Evolutionary conservation across 2,329 filamentous ascomycete genomes (phyloP), one percentile per base, ranked within the genome.

Genomic region (Aspergillus ochraceus): DNA sequence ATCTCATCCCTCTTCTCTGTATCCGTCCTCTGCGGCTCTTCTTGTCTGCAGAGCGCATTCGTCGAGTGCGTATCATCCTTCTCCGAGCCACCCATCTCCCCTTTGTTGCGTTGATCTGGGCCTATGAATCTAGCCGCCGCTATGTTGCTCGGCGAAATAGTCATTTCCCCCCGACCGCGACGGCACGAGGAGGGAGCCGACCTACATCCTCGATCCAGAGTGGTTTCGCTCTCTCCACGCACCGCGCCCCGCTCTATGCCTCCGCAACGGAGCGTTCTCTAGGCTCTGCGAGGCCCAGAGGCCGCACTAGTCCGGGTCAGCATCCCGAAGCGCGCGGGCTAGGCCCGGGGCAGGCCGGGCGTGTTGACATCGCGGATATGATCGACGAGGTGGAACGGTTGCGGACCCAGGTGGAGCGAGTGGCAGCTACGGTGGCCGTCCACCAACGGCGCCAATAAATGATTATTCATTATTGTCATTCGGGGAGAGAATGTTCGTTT

Each of bases 1-100:
- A 88, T 67, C 77, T 88, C 53, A 81, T 88, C 55, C 82, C 85
- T 20, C 76, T 87, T 46, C 70, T 85, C 26, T 75, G 77, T 64
- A 78, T 87, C 60, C 82, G 85, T 54, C 85, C 85, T 29, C 75
- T 88, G 65, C 78, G 85, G 68, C 77, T 87, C 55, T 74, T 85
- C 54, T 62, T 87, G 45, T 79, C 84, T n/a, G 79, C 83, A 49
- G 83, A 83, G 63, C 73, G 77, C 57, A 76, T 86, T 58, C 80
- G 85, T 54, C 79, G 78, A 32, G 79, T 83, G 58, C 82, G 85
- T 51, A 87, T 88, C 60, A 69, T 86, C 47, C 71, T 87, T 50
- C 80, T 88, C 60, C 85, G 84, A 70, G 80, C 79, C 53, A 86
- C 84, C 2, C 85, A 88, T 72, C 72, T 82, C 51, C 84, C 85